Percentiles rank a stretch among this genome's conserved stretches.
Evolutionary conservation across 78 protist genomes (phyloP).

Genomic region (Dictyostelium intermedium): DNA sequence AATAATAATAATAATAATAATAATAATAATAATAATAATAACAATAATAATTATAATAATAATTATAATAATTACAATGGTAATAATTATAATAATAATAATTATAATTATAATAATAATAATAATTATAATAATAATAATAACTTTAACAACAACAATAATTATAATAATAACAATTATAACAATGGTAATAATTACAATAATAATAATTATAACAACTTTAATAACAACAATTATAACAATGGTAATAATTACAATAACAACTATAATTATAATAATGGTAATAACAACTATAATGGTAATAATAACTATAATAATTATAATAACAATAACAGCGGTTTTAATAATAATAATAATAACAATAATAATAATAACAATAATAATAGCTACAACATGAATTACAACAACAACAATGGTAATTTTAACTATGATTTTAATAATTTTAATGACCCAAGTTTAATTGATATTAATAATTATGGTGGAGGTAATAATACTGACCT

Average conservation of each 20-base stretch:
- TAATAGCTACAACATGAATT: not conserved
- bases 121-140: not conserved
- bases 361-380: not conserved
- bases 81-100: not conserved
- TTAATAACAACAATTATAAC: not conserved
- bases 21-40: not conserved
- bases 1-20: not conserved
- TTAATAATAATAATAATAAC: not conserved
- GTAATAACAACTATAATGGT: not conserved
- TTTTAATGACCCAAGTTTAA: not conserved
- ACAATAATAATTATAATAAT: not conserved
- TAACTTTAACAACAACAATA: not conserved
- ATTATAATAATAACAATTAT: not conserved
- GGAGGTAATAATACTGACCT: not conserved
- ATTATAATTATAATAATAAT: not conserved
- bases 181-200: not conserved
- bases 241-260: conserved; percentile 1
- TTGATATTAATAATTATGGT: not conserved
- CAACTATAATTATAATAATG: not conserved
- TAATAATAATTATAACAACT: not conserved
- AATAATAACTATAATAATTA: not conserved
- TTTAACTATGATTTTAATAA: not conserved
- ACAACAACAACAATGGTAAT: too few species aligned
- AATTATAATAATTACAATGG: not conserved
- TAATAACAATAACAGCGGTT: not conserved